Base-by-base conservation (phyloP, 2,329 filamentous ascomycete genomes). In the Trichophyton benhamiae region DNA sequence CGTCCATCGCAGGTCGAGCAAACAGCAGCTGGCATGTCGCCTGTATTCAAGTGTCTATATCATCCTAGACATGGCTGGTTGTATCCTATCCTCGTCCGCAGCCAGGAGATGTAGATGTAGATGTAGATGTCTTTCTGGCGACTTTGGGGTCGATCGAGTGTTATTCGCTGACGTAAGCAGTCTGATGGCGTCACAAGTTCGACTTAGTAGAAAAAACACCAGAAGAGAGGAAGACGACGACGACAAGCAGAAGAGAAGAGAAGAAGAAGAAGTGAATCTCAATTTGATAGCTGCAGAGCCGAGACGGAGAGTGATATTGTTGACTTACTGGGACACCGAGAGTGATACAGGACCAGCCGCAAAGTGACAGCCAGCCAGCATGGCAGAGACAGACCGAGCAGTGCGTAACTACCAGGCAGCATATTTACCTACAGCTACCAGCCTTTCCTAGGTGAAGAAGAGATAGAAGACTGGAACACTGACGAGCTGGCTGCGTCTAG, bases 1-100 rank as follows among this genome's bases (percentile, higher is more conserved):
- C 77, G 63, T 73, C 72, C 76, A 78, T 78, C 65, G 22, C 27
- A 57, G 59, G 30, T 17, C 33, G 33, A 13, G 33, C 33, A 38
- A 11, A 9, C 11, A 13, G 11, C 9, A 38, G 13, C 33, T 38
- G 33, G 33, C 33, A 38, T 38, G 33, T 9, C 33, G 33, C 33
- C 33, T 38, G 33, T 38, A 4, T 13, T 13, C 3, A 4, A 38
- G 33, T 7, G 27, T 30, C 33, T 38, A 38, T 38, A 38, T 3
- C 33, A 13, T 38, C 9, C 33, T 38, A 38, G 33, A 9, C 33
- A 9, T 38, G 9, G 33, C 33, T 38, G 9, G 9, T 38, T 13
- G 3, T 11, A 13, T 38, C 8, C 9, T 38, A 38, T 38, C 33
- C 9, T 38, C 3, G 33, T 38, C 5, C 27, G 6, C 6, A 30